A percentile compares a stretch with the other conserved stretches of the same genome.
Conservation (phyloP, 1,284 basidiomycete genomes). For the Schizophyllum amplum region DNA sequence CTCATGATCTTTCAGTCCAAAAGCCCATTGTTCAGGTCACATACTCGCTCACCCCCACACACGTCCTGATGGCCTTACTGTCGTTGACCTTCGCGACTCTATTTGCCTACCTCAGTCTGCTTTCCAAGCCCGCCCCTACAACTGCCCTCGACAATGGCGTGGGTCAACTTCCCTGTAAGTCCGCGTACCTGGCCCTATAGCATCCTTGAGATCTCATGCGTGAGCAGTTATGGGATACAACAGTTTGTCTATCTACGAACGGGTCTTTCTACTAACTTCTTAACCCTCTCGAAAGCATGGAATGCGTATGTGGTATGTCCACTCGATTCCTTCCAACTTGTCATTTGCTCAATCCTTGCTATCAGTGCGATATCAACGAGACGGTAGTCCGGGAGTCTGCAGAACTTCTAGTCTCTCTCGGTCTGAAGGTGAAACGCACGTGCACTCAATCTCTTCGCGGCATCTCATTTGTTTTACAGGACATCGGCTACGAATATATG, state of each 20-base stretch:
- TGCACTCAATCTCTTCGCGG: background rate
- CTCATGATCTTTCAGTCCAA: too few species aligned
- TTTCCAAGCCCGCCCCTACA: too few species aligned
- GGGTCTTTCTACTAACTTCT: background rate
- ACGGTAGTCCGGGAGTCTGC: conserved; percentile 39
- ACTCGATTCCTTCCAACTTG: background rate
- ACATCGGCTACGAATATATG: conserved; percentile 43
- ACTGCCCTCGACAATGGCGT: conserved; percentile 19
- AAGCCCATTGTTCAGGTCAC: too few species aligned
- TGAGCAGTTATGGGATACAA: conserved; percentile 43
- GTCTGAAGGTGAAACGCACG: conserved; percentile 27
- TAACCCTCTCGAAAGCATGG: conserved; percentile 33
- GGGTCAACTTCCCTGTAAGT: conserved; percentile 32
- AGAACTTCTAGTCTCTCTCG: conserved; percentile 35
- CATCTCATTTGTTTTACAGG: conserved; percentile 22
- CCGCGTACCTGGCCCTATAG: background rate
- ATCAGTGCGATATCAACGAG: conserved; percentile 55
- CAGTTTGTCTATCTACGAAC: conserved; percentile 26
- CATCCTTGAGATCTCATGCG: conserved; percentile 1
- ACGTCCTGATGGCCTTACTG: background rate
- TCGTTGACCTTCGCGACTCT: too few species aligned
- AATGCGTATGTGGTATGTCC: conserved; percentile 45
- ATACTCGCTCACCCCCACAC: background rate
- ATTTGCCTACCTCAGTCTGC: too few species aligned
- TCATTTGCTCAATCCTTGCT: too few species aligned